Evolutionary conservation across 148 eudicot species (phyloP).

Genomic region (Beta vulgaris): DNA sequence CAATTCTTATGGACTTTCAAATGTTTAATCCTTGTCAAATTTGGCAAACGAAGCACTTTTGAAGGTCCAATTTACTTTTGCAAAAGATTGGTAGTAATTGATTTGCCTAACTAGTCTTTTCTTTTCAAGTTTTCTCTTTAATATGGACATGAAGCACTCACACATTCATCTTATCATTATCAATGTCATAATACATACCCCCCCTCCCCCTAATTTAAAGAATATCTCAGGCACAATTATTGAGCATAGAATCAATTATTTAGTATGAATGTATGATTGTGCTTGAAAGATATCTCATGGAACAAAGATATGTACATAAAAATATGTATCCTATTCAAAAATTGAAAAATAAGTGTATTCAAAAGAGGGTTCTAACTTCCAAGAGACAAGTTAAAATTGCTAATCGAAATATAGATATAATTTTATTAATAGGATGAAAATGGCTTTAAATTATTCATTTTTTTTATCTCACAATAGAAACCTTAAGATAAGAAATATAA

Average conservation of each 20-base stretch:
- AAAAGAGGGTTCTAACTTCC: too few species aligned
- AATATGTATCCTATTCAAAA: neutral
- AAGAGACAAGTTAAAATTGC: too few species aligned
- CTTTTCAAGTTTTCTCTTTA: constrained; percentile 7
- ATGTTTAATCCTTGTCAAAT: neutral
- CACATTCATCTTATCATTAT: neutral
- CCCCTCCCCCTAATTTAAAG: neutral
- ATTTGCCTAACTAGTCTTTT: constrained; percentile 13
- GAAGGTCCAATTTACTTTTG: neutral
- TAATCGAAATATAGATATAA: too few species aligned
- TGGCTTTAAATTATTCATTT: too few species aligned
- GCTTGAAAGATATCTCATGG: neutral
- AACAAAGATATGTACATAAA: too few species aligned
- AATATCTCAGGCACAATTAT: neutral
- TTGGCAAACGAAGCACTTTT: neutral
- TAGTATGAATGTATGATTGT: too few species aligned
- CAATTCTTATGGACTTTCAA: neutral
- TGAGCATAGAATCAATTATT: neutral
- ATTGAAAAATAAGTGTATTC: neutral
- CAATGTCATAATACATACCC: neutral
- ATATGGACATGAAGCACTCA: neutral
- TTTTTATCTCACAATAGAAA: too few species aligned
- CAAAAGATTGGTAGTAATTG: constrained; percentile 1
- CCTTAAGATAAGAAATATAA: too few species aligned
- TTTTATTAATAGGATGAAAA: too few species aligned